Conservation (phyloP, 2,329 filamentous ascomycete species). For the Neocucurbitaria cava region DNA sequence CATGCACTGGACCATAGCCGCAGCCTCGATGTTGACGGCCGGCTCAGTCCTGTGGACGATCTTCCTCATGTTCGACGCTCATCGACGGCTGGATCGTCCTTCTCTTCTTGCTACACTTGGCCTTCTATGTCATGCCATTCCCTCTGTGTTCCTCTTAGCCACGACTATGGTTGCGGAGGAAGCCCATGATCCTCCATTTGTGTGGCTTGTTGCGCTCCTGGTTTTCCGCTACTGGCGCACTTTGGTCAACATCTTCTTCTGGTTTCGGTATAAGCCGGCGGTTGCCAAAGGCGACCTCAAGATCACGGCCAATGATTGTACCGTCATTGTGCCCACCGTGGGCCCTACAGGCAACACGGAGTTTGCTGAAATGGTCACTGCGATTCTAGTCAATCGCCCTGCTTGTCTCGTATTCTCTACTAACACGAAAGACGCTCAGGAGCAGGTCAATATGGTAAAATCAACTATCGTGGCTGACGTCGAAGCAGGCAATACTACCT, state of each 20-base stretch:
- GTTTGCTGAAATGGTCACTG: constrained; percentile 14
- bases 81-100: background rate
- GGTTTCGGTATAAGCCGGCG: constrained; percentile 20
- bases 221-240: constrained; percentile 31
- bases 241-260: constrained; percentile 21
- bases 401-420: constrained; percentile 25
- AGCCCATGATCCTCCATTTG: constrained; percentile 1
- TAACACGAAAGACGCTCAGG: constrained; percentile 3
- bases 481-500: constrained; percentile 6
- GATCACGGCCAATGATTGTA: constrained; percentile 13
- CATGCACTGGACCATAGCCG: background rate
- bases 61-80: constrained; percentile 15
- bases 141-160: constrained; percentile 7
- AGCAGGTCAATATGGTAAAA: constrained; percentile 5
- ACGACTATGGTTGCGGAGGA: constrained; percentile 5
- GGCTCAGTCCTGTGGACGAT: constrained; percentile 4
- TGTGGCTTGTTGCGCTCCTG: constrained; percentile 22
- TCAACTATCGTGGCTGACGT: background rate
- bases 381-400: constrained; percentile 22
- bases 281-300: background rate
- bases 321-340: constrained; percentile 29
- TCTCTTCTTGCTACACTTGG: background rate
- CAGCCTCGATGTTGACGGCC: background rate
- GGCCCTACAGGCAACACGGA: constrained; percentile 14
- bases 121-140: constrained; percentile 19